Evolutionary conservation across 2,329 filamentous ascomycete species (phyloP).

Genomic region (Chrysoporthe cubensis): DNA sequence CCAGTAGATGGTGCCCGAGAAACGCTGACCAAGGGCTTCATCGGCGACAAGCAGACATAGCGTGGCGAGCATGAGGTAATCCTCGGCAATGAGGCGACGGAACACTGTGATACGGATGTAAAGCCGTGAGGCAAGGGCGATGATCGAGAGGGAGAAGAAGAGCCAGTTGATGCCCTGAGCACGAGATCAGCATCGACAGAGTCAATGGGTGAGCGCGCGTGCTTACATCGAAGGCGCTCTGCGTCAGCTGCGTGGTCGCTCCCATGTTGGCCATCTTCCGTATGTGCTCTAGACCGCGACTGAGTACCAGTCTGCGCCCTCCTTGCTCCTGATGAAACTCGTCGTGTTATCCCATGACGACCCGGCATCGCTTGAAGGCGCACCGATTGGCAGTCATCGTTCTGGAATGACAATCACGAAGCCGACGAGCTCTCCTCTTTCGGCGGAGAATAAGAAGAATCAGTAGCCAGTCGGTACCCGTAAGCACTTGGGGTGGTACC

Average conservation of each 20-base stretch:
- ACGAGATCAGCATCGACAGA: not conserved
- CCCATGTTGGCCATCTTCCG: constrained; percentile 10
- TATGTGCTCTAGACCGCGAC: not conserved
- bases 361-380: not conserved
- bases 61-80: constrained; percentile 26
- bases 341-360: not conserved
- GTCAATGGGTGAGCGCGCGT: not conserved
- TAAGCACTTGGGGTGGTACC: constrained; percentile 1
- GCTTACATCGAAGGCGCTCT: constrained; percentile 25
- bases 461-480: not conserved
- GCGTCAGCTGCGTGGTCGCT: constrained; percentile 19
- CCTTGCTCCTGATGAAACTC: not conserved
- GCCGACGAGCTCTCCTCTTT: not conserved
- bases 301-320: constrained; percentile 2
- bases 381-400: not conserved
- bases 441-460: not conserved
- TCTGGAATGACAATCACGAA: not conserved
- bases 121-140: constrained; percentile 22
- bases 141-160: constrained; percentile 22
- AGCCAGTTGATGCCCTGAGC: constrained; percentile 27
- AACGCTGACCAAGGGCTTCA: constrained; percentile 20
- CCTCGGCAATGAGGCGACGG: constrained; percentile 23
- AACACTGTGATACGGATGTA: constrained; percentile 27
- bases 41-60: constrained; percentile 22
- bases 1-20: constrained; percentile 23